phyloP scores from a whole-genome alignment of 2,329 filamentous ascomycete genomes.

The Cyphellophora europaea region DNA sequence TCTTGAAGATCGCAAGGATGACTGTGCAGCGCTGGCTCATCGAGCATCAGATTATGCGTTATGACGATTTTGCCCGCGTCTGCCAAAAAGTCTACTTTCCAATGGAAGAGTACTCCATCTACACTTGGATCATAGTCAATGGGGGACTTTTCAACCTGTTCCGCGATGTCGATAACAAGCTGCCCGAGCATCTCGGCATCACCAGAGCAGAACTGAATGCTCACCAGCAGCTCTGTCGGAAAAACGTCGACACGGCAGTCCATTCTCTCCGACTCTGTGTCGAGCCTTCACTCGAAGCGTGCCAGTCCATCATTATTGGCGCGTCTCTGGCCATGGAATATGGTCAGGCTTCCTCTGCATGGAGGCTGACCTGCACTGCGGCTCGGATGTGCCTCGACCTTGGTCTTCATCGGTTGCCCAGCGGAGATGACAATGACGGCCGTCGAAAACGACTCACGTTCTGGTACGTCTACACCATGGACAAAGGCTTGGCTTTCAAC shows the following conservation, averaged over 20 bases:
- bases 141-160: conserved; percentile 30
- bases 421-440: conserved; percentile 19
- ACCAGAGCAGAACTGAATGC: conserved; percentile 20
- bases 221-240: conserved; percentile 27
- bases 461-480: conserved; percentile 51
- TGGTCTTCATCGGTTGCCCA: conserved; percentile 46
- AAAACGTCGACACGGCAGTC: conserved; percentile 36
- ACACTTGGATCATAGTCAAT: conserved; percentile 30
- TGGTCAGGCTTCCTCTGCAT: conserved; percentile 54
- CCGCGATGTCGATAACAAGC: conserved; percentile 6
- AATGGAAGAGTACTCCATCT: conserved; percentile 30
- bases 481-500: conserved; percentile 50
- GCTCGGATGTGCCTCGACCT: conserved; percentile 53
- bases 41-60: conserved; percentile 16
- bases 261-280: conserved; percentile 46
- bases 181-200: conserved; percentile 14
- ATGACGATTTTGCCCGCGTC: conserved; percentile 26
- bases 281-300: conserved; percentile 45
- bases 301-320: conserved; percentile 50
- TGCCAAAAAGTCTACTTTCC: conserved; percentile 36
- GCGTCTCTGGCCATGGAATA: conserved; percentile 55
- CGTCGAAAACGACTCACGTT: conserved; percentile 33
- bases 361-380: conserved; percentile 52
- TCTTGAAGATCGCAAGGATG: not conserved
- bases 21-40: not conserved